These are phyloP conservation scores for Phaeophleospora eucalypticola DNA, from an alignment of 2,329 filamentous ascomycete genomes.

Conservation along the genomic window DNA sequence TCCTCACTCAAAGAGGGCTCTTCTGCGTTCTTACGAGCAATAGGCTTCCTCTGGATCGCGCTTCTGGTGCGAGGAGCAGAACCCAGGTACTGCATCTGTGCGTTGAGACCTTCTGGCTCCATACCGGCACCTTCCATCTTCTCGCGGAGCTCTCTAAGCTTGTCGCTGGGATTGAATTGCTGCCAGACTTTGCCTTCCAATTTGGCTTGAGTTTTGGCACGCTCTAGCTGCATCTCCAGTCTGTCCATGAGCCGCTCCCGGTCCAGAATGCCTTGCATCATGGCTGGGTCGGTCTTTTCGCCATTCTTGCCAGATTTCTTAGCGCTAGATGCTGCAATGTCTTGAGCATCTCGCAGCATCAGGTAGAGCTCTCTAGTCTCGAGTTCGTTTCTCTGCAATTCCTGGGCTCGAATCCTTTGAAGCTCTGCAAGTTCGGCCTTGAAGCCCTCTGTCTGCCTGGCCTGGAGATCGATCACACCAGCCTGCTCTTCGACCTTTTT, in stretches of 20 bases:
- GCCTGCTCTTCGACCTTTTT: slow-evolving; percentile 91
- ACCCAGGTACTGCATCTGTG: slow-evolving; percentile 65
- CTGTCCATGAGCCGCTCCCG: slow-evolving; percentile 89
- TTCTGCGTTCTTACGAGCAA: slow-evolving; percentile 25
- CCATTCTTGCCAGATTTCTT: slow-evolving; percentile 52
- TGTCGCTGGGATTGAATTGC: slow-evolving; percentile 78
- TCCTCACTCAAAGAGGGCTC: slow-evolving; percentile 28
- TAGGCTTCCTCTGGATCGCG: slow-evolving; percentile 35
- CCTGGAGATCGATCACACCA: slow-evolving; percentile 83
- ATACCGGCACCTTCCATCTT: slow-evolving; percentile 72
- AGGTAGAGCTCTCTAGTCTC: slow-evolving; percentile 96
- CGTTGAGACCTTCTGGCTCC: slow-evolving; percentile 39
- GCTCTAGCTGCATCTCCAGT: slow-evolving; percentile 89
- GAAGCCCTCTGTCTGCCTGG: slow-evolving; percentile 77
- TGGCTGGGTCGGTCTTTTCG: slow-evolving; percentile 63
- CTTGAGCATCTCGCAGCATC: slow-evolving; percentile 95
- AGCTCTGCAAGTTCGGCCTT: slow-evolving; percentile 86
- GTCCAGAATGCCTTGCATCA: slow-evolving; percentile 89
- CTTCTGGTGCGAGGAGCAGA: slow-evolving; percentile 39
- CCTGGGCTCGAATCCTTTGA: slow-evolving; percentile 79
- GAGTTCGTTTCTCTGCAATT: slow-evolving; percentile 89
- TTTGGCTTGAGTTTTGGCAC: slow-evolving; percentile 97
- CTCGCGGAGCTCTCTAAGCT: slow-evolving; percentile 84
- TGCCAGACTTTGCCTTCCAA: slow-evolving; percentile 92
- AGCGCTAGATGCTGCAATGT: slow-evolving; percentile 88